Percentiles rank a stretch among this genome's conserved stretches.
Evolutionary conservation across 805 yeast species (phyloP).

Genomic region (Metschnikowia cubensis): DNA sequence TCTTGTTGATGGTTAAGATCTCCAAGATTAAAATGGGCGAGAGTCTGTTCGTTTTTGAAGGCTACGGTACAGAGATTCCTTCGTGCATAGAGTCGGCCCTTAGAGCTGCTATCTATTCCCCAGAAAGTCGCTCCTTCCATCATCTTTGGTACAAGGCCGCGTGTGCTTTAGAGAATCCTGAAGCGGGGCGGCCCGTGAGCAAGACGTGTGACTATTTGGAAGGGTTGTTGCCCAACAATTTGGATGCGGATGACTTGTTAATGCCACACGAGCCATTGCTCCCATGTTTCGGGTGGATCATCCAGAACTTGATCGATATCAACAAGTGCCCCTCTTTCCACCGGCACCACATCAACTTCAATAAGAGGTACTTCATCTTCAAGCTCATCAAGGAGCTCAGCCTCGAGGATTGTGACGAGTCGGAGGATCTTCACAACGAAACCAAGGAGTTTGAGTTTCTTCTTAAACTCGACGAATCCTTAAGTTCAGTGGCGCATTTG

Average conservation of each 20-base stretch:
- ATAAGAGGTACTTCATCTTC: slow-evolving; percentile 51
- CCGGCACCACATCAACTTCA: slow-evolving; percentile 71
- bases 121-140: slow-evolving; percentile 71
- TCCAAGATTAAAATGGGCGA: slow-evolving; percentile 62
- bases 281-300: slow-evolving; percentile 90
- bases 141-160: slow-evolving; percentile 67
- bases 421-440: slow-evolving; percentile 24
- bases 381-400: slow-evolving; percentile 37
- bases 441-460: slow-evolving; percentile 50
- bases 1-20: slow-evolving; percentile 62
- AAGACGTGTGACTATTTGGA: slow-evolving; percentile 25
- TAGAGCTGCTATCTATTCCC: slow-evolving; percentile 67
- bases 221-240: slow-evolving; percentile 28
- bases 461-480: slow-evolving; percentile 41
- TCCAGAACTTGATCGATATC: slow-evolving; percentile 68
- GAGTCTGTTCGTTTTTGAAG: slow-evolving; percentile 39
- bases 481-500: slow-evolving; percentile 29
- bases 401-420: slow-evolving; percentile 31
- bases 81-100: slow-evolving; percentile 82
- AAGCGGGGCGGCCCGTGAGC: background rate
- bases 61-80: slow-evolving; percentile 48
- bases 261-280: slow-evolving; percentile 48
- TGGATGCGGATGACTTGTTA: slow-evolving; percentile 26
- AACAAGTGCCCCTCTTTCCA: slow-evolving; percentile 70
- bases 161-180: slow-evolving; percentile 18